Percentiles rank a stretch among this genome's conserved stretches.
Conservation (phyloP, 1,139 yeast genomes). For the Yamadazyma dendronema region DNA sequence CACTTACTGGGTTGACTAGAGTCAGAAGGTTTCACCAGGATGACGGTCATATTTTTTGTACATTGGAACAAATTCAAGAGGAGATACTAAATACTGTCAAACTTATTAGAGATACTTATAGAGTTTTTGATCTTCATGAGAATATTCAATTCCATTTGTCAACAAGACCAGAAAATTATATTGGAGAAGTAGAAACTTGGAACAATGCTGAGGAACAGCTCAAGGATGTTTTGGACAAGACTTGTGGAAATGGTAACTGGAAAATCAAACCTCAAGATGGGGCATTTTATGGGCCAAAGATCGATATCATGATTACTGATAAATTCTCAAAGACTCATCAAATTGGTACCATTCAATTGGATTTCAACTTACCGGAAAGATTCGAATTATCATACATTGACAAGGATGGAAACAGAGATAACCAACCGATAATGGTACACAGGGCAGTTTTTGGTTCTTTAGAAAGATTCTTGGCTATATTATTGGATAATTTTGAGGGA, state of each 20-base stretch:
- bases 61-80: conserved; percentile 70
- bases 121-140: conserved; percentile 63
- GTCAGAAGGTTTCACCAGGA: conserved; percentile 98
- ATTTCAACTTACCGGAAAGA: conserved; percentile 88
- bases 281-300: conserved; percentile 96
- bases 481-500: conserved; percentile 88
- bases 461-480: conserved; percentile 87
- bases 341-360: conserved; percentile 93
- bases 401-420: conserved; percentile 32
- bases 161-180: conserved; percentile 76
- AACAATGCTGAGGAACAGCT: conserved; percentile 76
- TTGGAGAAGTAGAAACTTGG: conserved; percentile 87
- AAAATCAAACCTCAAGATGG: conserved; percentile 87
- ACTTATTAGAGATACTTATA: conserved; percentile 75
- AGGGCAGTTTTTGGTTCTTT: conserved; percentile 94
- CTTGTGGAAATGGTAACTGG: conserved; percentile 56
- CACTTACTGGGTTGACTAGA: conserved; percentile 89
- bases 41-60: conserved; percentile 96
- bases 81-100: conserved; percentile 77
- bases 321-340: conserved; percentile 84
- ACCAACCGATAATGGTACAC: conserved; percentile 86
- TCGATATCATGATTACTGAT: conserved; percentile 83
- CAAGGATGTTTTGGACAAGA: conserved; percentile 57
- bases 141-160: conserved; percentile 74
- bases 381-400: conserved; percentile 71